A percentile compares a stretch with the other conserved stretches of the same genome.
Evolutionary conservation across 148 eudicot species (phyloP).

Genomic region (Arctostaphylos glauca): DNA sequence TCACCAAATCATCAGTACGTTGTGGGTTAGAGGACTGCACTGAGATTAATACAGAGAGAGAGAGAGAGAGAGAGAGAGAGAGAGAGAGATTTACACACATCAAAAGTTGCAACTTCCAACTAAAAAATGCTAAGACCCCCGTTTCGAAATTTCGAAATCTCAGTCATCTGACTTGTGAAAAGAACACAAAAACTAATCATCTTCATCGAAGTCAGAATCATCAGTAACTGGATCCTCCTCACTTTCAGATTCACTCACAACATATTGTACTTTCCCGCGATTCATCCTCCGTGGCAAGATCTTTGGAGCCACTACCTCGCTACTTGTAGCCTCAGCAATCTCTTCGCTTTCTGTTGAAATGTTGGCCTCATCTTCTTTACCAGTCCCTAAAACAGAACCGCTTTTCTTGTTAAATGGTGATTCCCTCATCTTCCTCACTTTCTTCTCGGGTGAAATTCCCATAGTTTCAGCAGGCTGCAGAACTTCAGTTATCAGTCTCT

Average conservation of each 20-base stretch:
- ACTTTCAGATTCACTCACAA: conserved; percentile 62
- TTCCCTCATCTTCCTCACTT: conserved; percentile 87
- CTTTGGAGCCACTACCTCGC: conserved; percentile 35
- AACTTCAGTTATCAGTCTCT: conserved; percentile 60
- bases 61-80: too few species aligned
- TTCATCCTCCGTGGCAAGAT: conserved; percentile 55
- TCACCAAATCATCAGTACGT: too few species aligned
- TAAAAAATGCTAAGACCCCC: too few species aligned
- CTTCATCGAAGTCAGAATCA: conserved; percentile 41
- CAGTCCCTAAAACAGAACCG: conserved; percentile 45
- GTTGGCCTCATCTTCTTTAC: conserved; percentile 18
- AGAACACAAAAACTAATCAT: conserved; percentile 10
- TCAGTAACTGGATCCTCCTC: conserved; percentile 38
- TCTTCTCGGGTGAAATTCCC: conserved; percentile 73
- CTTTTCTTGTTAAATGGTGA: conserved; percentile 91
- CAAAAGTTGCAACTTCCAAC: too few species aligned
- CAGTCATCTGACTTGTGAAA: background rate
- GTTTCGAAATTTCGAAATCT: background rate
- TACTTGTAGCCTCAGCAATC: conserved; percentile 24
- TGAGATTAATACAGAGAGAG: too few species aligned
- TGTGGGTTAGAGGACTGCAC: too few species aligned
- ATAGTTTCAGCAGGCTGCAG: conserved; percentile 43
- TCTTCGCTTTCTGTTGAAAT: conserved; percentile 17
- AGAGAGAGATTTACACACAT: too few species aligned
- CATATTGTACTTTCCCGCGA: conserved; percentile 34